Evolutionary conservation across 352 stramenopile genomes (phyloP), one percentile per base, ranked within the genome.

Genomic region (Phytophthora ohioensis): DNA sequence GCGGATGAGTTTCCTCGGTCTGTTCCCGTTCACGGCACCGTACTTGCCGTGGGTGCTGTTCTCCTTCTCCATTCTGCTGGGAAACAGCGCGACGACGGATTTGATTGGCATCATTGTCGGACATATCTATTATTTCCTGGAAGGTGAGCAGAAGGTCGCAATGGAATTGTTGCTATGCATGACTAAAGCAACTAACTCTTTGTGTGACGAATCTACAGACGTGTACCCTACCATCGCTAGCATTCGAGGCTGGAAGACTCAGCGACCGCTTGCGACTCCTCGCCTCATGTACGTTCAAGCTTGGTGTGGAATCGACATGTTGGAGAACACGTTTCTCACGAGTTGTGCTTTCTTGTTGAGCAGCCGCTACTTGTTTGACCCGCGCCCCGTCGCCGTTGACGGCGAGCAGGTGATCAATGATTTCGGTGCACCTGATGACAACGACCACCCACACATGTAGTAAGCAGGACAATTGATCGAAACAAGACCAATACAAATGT

Each of bases 121-220:
- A 4, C 98, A 99, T 89, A 93, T 97, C 17, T 99, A 99, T 85
- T 99, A 99, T 79, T 99, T 99, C 82, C 85, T 99, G 52, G 97
- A 99, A 90, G 90, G 90, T 93, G 39, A 12, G 68, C 56, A 34
- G 21, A 51, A 55, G 30, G 31, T 10, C 32, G 35, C 13, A 3
- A 32, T 57, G 32, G 3, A 48, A 43, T 43, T 10, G 17, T 55
- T 42, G 32, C 3, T 45, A 21, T 7, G 15, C 13, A 41, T 64
- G 45, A 48, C 31, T 43, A 27, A 27, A 30, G 30, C 2, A 32
- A 48, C 41, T 75, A 52, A 75, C 46, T 5, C 15, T 27, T 27
- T 47, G 30, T 66, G 13, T 51, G 31, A 27, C 71, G 39, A 66
- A 53, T 64, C 0, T 70, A 47, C 48, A 96, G 98, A 99, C 75